A percentile compares a stretch with the other conserved stretches of the same genome.
phyloP scores from a whole-genome alignment of 192 early-diverging fungal genomes.

The Entomortierella parvispora region DNA sequence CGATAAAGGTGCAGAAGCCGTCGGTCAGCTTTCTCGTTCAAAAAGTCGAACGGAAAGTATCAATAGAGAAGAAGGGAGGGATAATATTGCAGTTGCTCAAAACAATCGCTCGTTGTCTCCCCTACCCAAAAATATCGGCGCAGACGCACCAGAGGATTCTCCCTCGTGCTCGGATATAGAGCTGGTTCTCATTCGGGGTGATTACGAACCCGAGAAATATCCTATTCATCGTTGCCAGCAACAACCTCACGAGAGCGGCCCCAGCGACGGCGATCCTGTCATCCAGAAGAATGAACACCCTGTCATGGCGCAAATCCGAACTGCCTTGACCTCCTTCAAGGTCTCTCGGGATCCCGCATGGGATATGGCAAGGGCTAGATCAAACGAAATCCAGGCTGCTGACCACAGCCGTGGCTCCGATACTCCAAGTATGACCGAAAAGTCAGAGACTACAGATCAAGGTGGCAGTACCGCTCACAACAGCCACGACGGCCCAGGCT shows the following conservation, averaged over 20 bases:
- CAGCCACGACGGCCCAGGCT: not conserved
- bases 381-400: not conserved
- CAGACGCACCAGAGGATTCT: not conserved
- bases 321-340: not conserved
- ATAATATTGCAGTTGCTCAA: too few species aligned
- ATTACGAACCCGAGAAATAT: constrained; percentile 16
- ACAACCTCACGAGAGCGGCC: too few species aligned
- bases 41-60: not conserved
- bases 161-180: constrained; percentile 61
- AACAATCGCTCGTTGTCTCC: not conserved
- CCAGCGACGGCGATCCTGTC: too few species aligned
- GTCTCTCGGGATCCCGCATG: not conserved
- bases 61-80: not conserved
- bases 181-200: constrained; percentile 64
- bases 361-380: not conserved
- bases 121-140: not conserved
- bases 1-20: not conserved
- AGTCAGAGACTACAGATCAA: not conserved
- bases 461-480: not conserved
- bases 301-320: constrained; percentile 2
- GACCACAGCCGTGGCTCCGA: constrained; percentile 35
- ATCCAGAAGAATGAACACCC: too few species aligned
- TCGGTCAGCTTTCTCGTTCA: not conserved
- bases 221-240: too few species aligned
- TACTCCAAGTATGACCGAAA: constrained; percentile 12